phyloP scores from a whole-genome alignment of 2,329 filamentous ascomycete species.

The Exophiala calicioides region DNA sequence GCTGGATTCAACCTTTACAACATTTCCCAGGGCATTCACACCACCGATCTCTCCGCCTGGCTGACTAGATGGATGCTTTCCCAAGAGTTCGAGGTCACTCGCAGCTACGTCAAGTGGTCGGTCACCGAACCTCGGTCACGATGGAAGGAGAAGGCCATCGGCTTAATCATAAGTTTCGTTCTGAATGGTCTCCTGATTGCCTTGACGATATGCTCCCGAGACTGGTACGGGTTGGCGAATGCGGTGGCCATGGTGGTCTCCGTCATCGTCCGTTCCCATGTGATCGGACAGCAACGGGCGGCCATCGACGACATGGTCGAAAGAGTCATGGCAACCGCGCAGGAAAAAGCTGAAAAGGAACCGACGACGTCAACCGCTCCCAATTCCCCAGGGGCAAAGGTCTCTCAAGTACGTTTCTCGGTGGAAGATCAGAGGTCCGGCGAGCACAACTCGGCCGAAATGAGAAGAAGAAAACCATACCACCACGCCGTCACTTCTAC shows the following conservation, averaged over 20 bases:
- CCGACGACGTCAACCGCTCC: no score
- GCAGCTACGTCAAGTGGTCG: conserved; percentile 21
- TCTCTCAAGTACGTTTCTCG: no score
- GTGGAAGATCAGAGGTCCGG: no score
- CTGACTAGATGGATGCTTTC: conserved; percentile 26
- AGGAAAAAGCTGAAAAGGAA: no score
- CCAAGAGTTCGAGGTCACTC: conserved; percentile 21
- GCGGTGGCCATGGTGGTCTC: conserved; percentile 25
- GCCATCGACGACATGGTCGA: conserved; percentile 20
- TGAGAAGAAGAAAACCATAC: neutral
- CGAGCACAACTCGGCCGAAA: neutral
- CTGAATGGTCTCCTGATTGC: conserved; percentile 21
- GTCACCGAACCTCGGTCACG: conserved; percentile 14
- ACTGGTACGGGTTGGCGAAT: conserved; percentile 28
- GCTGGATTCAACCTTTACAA: conserved; percentile 32
- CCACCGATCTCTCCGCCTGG: conserved; percentile 27
- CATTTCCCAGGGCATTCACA: conserved; percentile 28
- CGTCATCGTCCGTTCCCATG: conserved; percentile 18
- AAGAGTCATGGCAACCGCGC: no score
- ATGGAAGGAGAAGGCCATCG: conserved; percentile 6
- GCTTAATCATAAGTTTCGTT: conserved; percentile 17
- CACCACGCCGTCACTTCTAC: no score
- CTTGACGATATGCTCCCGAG: conserved; percentile 18
- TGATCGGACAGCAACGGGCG: conserved; percentile 19
- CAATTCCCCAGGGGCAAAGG: no score